Evolutionary conservation across 257 asterid genomes (phyloP), one percentile per base, ranked within the genome.

Genomic region (Petrea volubilis): DNA sequence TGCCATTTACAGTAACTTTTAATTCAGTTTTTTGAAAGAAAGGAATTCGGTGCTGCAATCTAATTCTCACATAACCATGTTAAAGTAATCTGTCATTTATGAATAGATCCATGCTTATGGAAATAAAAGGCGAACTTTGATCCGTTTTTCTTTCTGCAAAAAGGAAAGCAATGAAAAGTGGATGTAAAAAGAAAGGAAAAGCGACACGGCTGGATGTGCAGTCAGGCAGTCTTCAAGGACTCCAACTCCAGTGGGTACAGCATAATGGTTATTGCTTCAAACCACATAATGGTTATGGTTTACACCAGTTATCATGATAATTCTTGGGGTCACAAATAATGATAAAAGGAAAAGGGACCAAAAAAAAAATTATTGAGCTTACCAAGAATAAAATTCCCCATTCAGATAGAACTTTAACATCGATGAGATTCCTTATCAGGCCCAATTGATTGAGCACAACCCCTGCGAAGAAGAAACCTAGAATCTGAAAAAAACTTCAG

Each of bases 381-480:
- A 95, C 99, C 97, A 95, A 80, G 82, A 95, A 95, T 61, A 95
- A 96, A 81, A 95, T 95, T 71, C 99, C 99, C 99, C 99, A 95
- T 82, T 95, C 99, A 12, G 99, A 95, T n/a, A 95, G 89, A 83
- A 92, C 77, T 84, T 95, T 92, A 78, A 92, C 90, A 81, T 95
- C 99, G 2, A 73, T 92, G 71, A 95, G 79, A 87, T 95, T 95
- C 78, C 93, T 86, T 74, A 95, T 92, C 70, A 88, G 79, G 76
- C 99, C 99, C 70, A 95, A 72, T 62, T 90, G 99, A 80, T 92
- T 95, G 75, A 95, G 98, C 79, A 95, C 98, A 69, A 95, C 87
- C 68, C 99, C 99, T 33, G 98, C 98, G 67, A 85, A 95, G 91
- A 95, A 95, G 89, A 95, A 95, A 76, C 99, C 99, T 64, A 95